Conservation (phyloP, 2,329 filamentous ascomycete genomes). For the Trichoderma sp. region DNA sequence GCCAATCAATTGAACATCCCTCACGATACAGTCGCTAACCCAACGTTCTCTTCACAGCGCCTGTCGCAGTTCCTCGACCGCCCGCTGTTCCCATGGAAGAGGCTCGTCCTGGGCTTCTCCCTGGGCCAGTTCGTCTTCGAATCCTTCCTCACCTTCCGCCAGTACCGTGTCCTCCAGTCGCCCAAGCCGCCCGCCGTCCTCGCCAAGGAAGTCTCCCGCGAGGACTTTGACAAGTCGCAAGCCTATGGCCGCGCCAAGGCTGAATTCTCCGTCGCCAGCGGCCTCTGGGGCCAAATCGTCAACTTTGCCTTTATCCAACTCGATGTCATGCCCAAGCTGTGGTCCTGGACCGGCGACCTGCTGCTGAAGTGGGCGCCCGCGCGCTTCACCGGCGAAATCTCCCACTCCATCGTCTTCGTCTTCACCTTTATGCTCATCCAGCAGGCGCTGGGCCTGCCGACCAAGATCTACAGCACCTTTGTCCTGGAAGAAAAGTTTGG, state of each 20-base stretch:
- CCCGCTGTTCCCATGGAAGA: slow-evolving; percentile 96
- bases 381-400: slow-evolving; percentile 86
- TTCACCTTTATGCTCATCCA: slow-evolving; percentile 82
- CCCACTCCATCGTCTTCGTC: slow-evolving; percentile 90
- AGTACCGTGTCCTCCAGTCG: slow-evolving; percentile 83
- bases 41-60: slow-evolving; percentile 48
- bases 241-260: slow-evolving; percentile 96
- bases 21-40: no score
- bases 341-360: slow-evolving; percentile 76
- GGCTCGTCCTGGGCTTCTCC: slow-evolving; percentile 91
- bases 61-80: slow-evolving; percentile 86
- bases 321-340: slow-evolving; percentile 88
- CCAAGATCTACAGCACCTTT: slow-evolving; percentile 89
- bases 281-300: slow-evolving; percentile 83
- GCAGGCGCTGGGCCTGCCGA: slow-evolving; percentile 76
- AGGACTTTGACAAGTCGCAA: slow-evolving; percentile 94
- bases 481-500: slow-evolving; percentile 95
- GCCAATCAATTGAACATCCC: not conserved
- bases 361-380: slow-evolving; percentile 73
- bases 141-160: slow-evolving; percentile 82
- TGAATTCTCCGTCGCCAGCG: slow-evolving; percentile 79
- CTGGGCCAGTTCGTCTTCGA: slow-evolving; percentile 89
- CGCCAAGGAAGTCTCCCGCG: slow-evolving; percentile 81
- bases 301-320: slow-evolving; percentile 87
- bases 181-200: slow-evolving; percentile 83